Evolutionary conservation across 2,329 filamentous ascomycete genomes (phyloP).

Genomic region (Microcera coccophila): DNA sequence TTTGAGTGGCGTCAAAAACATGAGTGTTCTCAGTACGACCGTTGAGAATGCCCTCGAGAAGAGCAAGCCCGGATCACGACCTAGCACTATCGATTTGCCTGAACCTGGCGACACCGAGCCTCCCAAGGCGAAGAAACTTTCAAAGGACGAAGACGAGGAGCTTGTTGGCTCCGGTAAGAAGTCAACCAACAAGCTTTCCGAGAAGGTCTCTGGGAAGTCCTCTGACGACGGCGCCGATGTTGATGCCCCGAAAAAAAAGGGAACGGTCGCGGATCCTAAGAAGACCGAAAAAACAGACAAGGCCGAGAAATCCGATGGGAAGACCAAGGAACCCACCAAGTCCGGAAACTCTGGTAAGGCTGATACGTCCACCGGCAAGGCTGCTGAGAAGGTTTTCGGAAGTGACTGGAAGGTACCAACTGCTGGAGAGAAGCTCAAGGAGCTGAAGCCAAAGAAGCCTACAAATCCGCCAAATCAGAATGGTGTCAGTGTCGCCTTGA

Average conservation of each 20-base stretch:
- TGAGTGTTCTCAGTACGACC: conserved; percentile 62
- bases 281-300: conserved; percentile 24
- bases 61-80: conserved; percentile 76
- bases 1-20: conserved; percentile 63
- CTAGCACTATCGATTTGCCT: conserved; percentile 64
- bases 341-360: conserved; percentile 7
- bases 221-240: conserved; percentile 20
- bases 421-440: conserved; percentile 29
- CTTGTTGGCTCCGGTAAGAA: conserved; percentile 15
- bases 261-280: conserved; percentile 22
- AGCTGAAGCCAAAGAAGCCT: conserved; percentile 46
- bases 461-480: conserved; percentile 63
- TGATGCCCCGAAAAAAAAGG: conserved; percentile 31
- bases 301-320: conserved; percentile 19
- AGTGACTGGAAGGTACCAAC: conserved; percentile 30
- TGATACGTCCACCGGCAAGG: conserved; percentile 1
- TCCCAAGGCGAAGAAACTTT: conserved; percentile 16
- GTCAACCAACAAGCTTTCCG: conserved; percentile 17
- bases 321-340: conserved; percentile 15
- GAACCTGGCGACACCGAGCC: conserved; percentile 59
- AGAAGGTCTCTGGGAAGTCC: conserved; percentile 8
- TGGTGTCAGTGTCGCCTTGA: conserved; percentile 71
- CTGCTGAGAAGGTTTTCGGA: conserved; percentile 25
- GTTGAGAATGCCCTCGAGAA: conserved; percentile 75
- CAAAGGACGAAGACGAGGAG: conserved; percentile 12